Conservation (phyloP, 768 basidiomycete genomes). For the Termitomyces sp. region DNA sequence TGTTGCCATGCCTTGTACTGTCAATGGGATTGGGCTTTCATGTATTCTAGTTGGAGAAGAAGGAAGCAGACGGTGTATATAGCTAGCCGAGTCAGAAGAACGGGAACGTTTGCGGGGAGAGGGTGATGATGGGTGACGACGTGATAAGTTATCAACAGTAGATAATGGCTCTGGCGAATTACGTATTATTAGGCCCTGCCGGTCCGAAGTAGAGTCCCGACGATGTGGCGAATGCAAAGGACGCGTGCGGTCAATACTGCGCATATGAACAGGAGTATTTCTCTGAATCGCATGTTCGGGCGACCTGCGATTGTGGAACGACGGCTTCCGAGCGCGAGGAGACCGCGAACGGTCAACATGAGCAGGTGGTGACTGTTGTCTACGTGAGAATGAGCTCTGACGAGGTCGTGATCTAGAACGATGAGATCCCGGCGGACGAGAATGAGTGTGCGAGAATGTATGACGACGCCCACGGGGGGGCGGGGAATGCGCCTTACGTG, state of each 20-base stretch:
- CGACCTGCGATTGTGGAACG: not conserved
- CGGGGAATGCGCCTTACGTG: not conserved
- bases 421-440: not conserved
- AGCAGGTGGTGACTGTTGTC: not conserved
- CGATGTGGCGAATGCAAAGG: not conserved
- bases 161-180: not conserved
- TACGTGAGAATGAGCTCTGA: not conserved
- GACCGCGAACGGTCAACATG: not conserved
- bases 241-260: conserved; percentile 5
- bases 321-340: not conserved
- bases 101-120: not conserved
- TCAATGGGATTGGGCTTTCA: not conserved
- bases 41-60: not conserved
- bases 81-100: not conserved
- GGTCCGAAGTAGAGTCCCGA: not conserved
- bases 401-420: not conserved
- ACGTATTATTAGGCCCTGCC: not conserved
- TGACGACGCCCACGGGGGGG: not conserved
- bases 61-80: not conserved
- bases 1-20: not conserved
- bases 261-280: conserved; percentile 9
- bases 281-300: not conserved
- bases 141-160: not conserved
- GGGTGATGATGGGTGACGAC: conserved; percentile 4
- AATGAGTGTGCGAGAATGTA: not conserved